phyloP scores from a whole-genome alignment of 2,329 filamentous ascomycete species.

The Tolypocladium pustulatum region DNA sequence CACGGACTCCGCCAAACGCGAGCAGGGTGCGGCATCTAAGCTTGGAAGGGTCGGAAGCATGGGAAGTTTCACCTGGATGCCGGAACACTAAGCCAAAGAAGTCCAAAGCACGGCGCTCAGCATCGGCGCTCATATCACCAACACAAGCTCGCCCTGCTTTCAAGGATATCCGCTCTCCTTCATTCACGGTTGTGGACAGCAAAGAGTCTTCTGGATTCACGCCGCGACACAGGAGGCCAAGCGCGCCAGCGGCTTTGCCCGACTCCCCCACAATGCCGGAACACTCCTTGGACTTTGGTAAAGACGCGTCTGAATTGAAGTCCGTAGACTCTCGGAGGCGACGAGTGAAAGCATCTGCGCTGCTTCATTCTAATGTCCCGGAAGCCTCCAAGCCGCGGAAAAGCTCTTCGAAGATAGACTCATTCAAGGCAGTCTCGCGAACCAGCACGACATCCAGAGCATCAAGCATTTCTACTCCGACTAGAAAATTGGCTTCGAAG shows the following conservation, averaged over 20 bases:
- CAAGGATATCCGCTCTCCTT: not conserved
- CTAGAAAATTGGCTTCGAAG: not conserved
- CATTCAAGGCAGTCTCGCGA: not conserved
- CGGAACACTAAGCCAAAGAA: not conserved
- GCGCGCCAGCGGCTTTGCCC: not conserved
- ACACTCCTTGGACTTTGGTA: too few species aligned
- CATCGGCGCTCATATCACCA: not conserved
- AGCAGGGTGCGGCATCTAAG: slow-evolving; percentile 1
- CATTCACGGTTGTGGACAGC: not conserved
- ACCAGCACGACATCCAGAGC: not conserved
- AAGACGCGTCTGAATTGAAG: not conserved
- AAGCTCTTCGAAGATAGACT: not conserved
- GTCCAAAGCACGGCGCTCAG: not conserved
- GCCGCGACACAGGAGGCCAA: not conserved
- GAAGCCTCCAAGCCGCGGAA: not conserved
- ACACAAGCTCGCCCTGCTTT: not conserved
- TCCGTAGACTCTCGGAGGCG: not conserved
- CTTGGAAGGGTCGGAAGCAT: not conserved
- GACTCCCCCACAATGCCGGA: slow-evolving; percentile 3
- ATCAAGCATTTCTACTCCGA: not conserved
- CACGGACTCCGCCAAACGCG: not conserved
- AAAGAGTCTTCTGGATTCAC: not conserved
- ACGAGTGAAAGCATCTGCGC: not conserved
- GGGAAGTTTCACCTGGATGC: not conserved
- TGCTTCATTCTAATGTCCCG: not conserved